Evolutionary conservation across 2,329 filamentous ascomycete species (phyloP), one percentile per base, ranked within the genome.

Genomic region (Lasiodiplodia theobromae): DNA sequence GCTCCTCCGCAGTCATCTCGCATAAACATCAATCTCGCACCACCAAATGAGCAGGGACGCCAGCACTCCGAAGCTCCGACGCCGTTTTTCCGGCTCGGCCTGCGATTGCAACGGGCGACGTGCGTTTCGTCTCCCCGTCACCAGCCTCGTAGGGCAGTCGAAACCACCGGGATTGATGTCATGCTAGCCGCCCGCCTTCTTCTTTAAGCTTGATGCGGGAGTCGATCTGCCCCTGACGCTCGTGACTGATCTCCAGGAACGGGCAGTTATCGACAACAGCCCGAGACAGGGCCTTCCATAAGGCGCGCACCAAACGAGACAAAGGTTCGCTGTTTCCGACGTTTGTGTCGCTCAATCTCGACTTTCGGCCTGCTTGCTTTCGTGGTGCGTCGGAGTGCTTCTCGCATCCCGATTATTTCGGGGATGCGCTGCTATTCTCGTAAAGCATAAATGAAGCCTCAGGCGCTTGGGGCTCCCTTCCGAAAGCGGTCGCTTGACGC

Each of bases 251-350:
- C 58, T 63, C 44, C 58, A 34, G 28, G 52, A 37, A 63, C 60
- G 44, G 47, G 28, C 60, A 64, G 47, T 64, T 64, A 64, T 64
- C 60, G 60, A 52, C 60, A 64, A 11, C 60, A 25, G 44, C 60
- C 60, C 44, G 60, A 37, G 25, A 52, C 60, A 23, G 28, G 60
- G 58, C 60, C 60, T 53, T 52, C 44, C 60, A n/a, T 64, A 40
- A 64, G 60, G 60, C 60, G 18, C 28, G 14, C 44, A 25, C 25
- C 47, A 40, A 34, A 18, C 40, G 21, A 34, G 47, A 49, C 57
- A 62, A 4, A 11, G 54, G 34, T 44, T n/a, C n/a, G 6, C 54
- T n/a, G 31, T 18, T 34, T 14, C 54, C 31, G n/a, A 18, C 34
- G 4, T 37, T 16, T 14, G 28, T 14, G 37, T 31, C 34, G 31